Percentiles rank a stretch among this genome's conserved stretches.
Evolutionary conservation across 2,329 filamentous ascomycete species (phyloP).

Genomic region (Aureobasidium zeae): DNA sequence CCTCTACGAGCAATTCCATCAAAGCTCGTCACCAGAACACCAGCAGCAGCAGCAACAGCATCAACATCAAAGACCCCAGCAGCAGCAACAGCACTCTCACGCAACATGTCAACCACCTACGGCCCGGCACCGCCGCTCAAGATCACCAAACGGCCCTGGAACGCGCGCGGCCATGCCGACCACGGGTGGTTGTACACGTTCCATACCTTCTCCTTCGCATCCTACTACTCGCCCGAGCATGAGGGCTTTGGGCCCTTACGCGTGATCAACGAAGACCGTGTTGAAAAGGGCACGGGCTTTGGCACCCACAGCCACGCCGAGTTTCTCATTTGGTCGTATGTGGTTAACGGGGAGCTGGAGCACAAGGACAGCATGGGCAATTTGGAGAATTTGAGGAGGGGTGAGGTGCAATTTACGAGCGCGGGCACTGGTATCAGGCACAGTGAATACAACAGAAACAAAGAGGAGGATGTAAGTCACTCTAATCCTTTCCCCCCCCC

Average conservation of each 20-base stretch:
- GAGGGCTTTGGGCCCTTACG: slow-evolving; percentile 65
- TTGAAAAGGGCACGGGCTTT: slow-evolving; percentile 64
- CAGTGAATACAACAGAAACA: slow-evolving; percentile 71
- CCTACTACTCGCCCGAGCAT: slow-evolving; percentile 57
- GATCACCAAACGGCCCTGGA: slow-evolving; percentile 65
- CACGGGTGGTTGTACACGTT: slow-evolving; percentile 84
- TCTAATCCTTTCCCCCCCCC: too few relatives aligned
- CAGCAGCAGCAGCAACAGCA: slow-evolving; percentile 23
- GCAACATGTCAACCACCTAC: slow-evolving; percentile 20
- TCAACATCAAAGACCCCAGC: slow-evolving; percentile 28
- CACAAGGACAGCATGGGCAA: slow-evolving; percentile 78
- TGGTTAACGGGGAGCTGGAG: slow-evolving; percentile 75
- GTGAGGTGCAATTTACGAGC: slow-evolving; percentile 83
- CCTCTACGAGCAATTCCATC: slow-evolving; percentile 31
- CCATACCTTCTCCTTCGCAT: slow-evolving; percentile 77
- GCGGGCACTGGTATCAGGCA: slow-evolving; percentile 76
- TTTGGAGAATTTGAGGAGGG: slow-evolving; percentile 60
- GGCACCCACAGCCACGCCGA: slow-evolving; percentile 78
- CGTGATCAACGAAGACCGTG: slow-evolving; percentile 83
- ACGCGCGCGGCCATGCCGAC: slow-evolving; percentile 63
- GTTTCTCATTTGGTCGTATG: slow-evolving; percentile 84
- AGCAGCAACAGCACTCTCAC: slow-evolving; percentile 15
- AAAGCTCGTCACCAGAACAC: slow-evolving; percentile 26
- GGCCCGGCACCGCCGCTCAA: slow-evolving; percentile 40
- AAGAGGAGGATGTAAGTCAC: slow-evolving; percentile 56